Conservation (phyloP, 139 green algal genomes). For the Chlorella sp. region DNA sequence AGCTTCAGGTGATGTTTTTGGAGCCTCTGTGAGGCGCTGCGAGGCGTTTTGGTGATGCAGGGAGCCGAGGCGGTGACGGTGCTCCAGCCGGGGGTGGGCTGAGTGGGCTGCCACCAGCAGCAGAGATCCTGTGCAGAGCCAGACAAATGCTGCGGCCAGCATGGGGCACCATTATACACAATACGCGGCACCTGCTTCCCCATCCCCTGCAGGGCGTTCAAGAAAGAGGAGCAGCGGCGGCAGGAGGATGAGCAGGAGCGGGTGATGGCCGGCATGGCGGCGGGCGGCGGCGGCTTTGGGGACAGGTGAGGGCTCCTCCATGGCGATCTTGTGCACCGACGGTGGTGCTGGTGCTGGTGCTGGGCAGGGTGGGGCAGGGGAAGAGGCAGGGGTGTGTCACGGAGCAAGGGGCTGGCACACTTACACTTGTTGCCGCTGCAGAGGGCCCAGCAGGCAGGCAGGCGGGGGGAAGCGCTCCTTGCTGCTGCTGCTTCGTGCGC, state of each 20-base stretch:
- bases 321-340: not conserved
- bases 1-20: no score
- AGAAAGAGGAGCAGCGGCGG: slow-evolving; percentile 46
- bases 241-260: slow-evolving; percentile 40
- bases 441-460: not conserved
- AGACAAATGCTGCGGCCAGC: no score
- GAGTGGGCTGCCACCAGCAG: no score
- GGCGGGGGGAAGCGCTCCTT: not conserved
- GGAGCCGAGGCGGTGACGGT: not conserved
- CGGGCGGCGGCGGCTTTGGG: not conserved
- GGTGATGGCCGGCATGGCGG: slow-evolving; percentile 27
- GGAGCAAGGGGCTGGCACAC: not conserved
- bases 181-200: not conserved
- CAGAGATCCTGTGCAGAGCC: no score
- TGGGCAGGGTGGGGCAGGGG: not conserved
- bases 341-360: not conserved
- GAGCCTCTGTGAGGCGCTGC: no score
- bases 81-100: no score
- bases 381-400: not conserved
- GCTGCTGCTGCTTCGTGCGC: not conserved
- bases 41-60: not conserved
- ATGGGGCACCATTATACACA: no score
- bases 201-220: slow-evolving; percentile 18
- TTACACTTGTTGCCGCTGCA: not conserved
- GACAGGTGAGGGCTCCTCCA: not conserved